Base-by-base conservation (phyloP, 1,284 basidiomycete species). In the Athelia psychrophila region DNA sequence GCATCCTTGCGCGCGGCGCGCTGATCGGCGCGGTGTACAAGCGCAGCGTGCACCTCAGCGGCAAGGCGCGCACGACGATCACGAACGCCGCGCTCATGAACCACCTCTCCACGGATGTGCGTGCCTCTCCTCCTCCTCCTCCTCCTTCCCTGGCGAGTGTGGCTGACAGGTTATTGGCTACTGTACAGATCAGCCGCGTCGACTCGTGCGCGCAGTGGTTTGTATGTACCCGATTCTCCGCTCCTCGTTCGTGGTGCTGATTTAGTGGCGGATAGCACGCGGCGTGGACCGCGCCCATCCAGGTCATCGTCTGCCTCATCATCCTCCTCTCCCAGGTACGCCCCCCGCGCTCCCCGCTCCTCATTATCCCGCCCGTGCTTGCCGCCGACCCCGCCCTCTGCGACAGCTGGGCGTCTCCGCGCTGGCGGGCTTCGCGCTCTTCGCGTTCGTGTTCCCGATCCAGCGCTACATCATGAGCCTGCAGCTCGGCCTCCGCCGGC, bases 21-120 rank as follows among this genome's bases (percentile, higher is more conserved):
- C 76, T 95, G 44, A 91, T 90, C 51, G 78, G 80, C 44, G 84
- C 86, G 0, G 81, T 92, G 22, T 94, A 91, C 71, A 81, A 84
- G 55, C 83, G 88, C 24, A 80, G 86, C 2, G 77, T 92, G 46
- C 69, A 72, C 33, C 72, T 93, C 44, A 83, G 81, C 1, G 82
- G 83, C 4, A 84, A 83, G 59, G 80, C 84, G n/a, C 75, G 89
- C 47, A 77, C 80, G 9, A 72, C 75, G 20, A 75, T 87, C 49
- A 74, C 80, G 2, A 89, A 86, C 59, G 81, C 88, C 2, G 81
- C 82, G 50, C 76, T 93, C 32, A 78, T 91, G 48, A 90, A 86
- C 58, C 86, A 92, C 62, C 80, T 92, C 42, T 84, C 80, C 5
- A 84, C 83, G 13, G 86, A 90, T 68, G 82, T n/a, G n/a, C n/a